Conservation (phyloP, 768 basidiomycete species). For the Russula ochroleuca region DNA sequence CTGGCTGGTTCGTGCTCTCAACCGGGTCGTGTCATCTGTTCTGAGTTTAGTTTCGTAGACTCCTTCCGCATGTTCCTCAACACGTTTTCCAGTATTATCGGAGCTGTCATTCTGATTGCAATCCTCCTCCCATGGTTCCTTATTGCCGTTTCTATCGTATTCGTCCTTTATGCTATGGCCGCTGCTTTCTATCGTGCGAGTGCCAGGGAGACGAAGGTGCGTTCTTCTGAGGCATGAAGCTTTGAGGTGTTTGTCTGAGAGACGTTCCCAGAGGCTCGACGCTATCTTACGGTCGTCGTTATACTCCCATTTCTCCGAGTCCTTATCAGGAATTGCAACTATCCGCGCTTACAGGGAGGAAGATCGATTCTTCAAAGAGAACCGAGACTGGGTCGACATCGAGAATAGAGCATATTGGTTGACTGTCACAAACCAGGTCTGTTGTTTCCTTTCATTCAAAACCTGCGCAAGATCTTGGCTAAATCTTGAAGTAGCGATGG, state of each 20-base stretch:
- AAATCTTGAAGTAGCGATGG: conserved; percentile 72
- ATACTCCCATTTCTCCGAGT: conserved; percentile 92
- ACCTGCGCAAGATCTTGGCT: conserved; percentile 59
- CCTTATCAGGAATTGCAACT: conserved; percentile 78
- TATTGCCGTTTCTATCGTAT: conserved; percentile 60
- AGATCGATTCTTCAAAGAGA: conserved; percentile 71
- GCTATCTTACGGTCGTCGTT: conserved; percentile 80
- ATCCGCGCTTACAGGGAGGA: conserved; percentile 85
- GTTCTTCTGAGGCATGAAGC: neutral
- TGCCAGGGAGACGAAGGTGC: conserved; percentile 78
- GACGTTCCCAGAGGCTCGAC: conserved; percentile 51
- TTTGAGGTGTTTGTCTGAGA: conserved; percentile 5
- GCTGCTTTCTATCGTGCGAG: conserved; percentile 82
- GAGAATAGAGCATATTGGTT: conserved; percentile 92
- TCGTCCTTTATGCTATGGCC: conserved; percentile 61
- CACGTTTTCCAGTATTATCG: conserved; percentile 62
- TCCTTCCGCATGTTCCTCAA: conserved; percentile 66
- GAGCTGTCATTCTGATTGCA: conserved; percentile 74
- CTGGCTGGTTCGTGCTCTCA: conserved; percentile 46
- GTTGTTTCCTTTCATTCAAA: neutral
- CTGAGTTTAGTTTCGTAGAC: conserved; percentile 39
- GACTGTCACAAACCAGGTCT: conserved; percentile 74
- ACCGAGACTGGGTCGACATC: conserved; percentile 67
- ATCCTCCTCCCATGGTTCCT: conserved; percentile 83
- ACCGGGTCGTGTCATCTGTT: neutral